Evolutionary conservation across 2,329 filamentous ascomycete genomes (phyloP), one percentile per base, ranked within the genome.

Genomic region (Scopulariopsis brevicaulis): DNA sequence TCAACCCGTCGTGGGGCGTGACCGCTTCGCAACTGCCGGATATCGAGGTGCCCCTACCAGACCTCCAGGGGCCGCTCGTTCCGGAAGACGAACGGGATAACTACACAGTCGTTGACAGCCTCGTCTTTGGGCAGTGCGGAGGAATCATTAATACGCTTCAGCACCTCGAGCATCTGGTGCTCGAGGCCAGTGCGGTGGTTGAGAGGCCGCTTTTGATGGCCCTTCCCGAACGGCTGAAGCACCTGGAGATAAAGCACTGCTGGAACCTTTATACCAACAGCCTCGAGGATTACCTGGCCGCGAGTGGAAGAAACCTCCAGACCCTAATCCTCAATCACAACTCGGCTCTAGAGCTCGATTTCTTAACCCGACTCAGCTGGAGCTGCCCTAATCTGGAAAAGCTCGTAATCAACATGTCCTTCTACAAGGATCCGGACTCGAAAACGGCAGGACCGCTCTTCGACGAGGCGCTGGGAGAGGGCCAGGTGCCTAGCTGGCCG

Each of bases 401-500:
- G 25, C 75, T 97, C 46, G 81, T 80, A 54, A 86, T 96, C 78
- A 89, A 96, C 63, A 74, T 95, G 56, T 85, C 83, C 15, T 94
- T 91, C 65, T 92, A 84, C 70, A 87, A 85, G 62, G 80, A 84
- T 48, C 83, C 89, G 59, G 76, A 79, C 56, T 83, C 85, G 62
- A 82, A 83, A 54, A 88, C 94, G 65, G 83, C 85, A 1, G 84
- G 90, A 59, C 90, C 91, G 0, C 77, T 84, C 54, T 96, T 92
- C 65, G 82, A 87, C 1, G 74, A 80, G 22, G 77, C 92, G 1
- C 73, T 96, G n/a, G 69, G 70, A 1, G 73, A 77, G 12, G 74
- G 77, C 20, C 82, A 95, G 61, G 70, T 86, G 5, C 92, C 93
- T 0, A 81, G 78, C 0, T 97, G 93, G 93, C 92, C 93, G 1